phyloP scores from a whole-genome alignment of 805 yeast species.

The Ogataea sp. region DNA sequence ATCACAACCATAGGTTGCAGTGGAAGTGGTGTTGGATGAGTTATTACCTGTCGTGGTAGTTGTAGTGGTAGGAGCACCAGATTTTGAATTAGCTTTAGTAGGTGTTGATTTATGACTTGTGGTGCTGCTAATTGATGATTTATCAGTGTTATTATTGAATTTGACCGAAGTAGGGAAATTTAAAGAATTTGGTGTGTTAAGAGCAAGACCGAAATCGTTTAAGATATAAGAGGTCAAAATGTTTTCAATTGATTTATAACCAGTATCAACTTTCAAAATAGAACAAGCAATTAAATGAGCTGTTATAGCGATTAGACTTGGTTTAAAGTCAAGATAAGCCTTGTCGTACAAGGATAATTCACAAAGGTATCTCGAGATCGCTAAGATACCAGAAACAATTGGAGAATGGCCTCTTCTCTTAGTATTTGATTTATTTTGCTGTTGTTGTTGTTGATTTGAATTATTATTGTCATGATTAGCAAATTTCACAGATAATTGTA shows the following conservation, averaged over 20 bases:
- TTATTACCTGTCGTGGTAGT: too few relatives aligned
- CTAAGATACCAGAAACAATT: conserved; percentile 43
- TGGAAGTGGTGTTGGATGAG: background rate
- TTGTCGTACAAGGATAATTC: conserved; percentile 46
- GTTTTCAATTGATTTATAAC: conserved; percentile 26
- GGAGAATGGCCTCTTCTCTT: conserved; percentile 22
- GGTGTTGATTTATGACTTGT: background rate
- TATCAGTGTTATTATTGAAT: too few relatives aligned
- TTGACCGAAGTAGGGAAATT: too few relatives aligned
- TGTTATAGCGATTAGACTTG: conserved; percentile 39
- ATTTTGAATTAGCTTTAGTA: background rate
- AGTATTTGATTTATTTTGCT: conserved; percentile 14
- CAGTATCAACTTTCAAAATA: conserved; percentile 40
- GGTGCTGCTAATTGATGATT: background rate
- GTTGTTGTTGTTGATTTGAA: conserved; percentile 5
- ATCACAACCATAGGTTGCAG: background rate
- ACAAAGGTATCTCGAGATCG: conserved; percentile 45
- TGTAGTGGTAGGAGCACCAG: background rate
- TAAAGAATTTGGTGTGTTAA: conserved; percentile 16
- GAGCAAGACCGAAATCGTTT: conserved; percentile 4
- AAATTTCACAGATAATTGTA: conserved; percentile 30
- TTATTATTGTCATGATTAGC: conserved; percentile 24
- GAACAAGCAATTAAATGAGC: conserved; percentile 49
- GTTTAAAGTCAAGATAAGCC: conserved; percentile 32
- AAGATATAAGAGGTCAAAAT: conserved; percentile 10